Evolutionary conservation across 108 stramenopile species (phyloP).

Genomic region (Hondaea fermentalgiana): DNA sequence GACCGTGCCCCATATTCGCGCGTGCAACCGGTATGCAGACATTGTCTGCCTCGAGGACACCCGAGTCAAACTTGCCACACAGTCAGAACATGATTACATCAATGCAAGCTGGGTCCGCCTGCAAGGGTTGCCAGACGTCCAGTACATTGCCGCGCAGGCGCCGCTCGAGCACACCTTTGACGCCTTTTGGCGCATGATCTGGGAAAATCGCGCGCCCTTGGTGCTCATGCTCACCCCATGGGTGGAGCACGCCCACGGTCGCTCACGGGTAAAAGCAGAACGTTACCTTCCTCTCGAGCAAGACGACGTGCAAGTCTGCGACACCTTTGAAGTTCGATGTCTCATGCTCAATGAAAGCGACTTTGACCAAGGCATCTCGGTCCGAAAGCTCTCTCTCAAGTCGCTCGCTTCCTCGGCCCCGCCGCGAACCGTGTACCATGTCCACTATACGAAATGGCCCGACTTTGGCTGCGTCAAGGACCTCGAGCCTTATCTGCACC

Average conservation of each 20-base stretch:
- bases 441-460: not conserved
- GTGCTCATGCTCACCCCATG: not conserved
- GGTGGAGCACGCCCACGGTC: not conserved
- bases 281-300: not conserved
- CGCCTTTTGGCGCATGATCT: not conserved
- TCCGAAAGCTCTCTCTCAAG: not conserved
- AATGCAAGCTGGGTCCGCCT: not conserved
- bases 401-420: not conserved
- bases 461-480: not conserved
- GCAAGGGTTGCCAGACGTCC: not conserved
- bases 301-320: not conserved
- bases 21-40: not conserved
- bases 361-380: not conserved
- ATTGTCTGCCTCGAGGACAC: not conserved
- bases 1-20: not conserved
- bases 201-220: not conserved
- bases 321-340: not conserved
- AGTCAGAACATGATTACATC: not conserved
- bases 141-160: slow-evolving; percentile 11
- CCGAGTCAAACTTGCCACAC: not conserved
- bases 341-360: not conserved
- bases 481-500: not conserved
- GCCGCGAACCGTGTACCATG: not conserved
- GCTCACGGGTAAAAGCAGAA: not conserved
- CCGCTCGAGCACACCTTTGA: not conserved